Evolutionary conservation across 768 basidiomycete species (phyloP), one percentile per base, ranked within the genome.

Genomic region (Phylloporus rhodoxanthus): DNA sequence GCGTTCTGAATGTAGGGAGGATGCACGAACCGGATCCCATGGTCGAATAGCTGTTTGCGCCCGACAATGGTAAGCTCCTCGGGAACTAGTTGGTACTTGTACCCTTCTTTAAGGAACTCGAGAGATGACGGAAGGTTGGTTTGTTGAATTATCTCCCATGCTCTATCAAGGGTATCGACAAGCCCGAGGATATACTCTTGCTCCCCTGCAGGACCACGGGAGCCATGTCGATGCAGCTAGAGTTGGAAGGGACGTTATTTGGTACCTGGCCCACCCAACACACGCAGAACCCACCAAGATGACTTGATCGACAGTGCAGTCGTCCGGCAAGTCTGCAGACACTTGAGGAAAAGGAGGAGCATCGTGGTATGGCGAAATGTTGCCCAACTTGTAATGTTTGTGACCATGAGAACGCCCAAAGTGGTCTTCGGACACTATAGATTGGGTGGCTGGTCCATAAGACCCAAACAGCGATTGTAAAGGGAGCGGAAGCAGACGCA

Each of bases 221-320:
- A 68, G 20, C 74, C 74, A 49, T 75, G 74, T 15, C 73, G 58
- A 51, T 69, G 70, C 55, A 75, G 62, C 74, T 75, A 38, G 10
- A 2, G 20, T 34, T 13, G 17, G 26, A 23, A 17, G 10, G 14
- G 15, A 50, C 3, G 36, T 23, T 26, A 34, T 11, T 10, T 29
- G 28, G 28, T 33, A 15, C 4, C 21, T 8, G 0, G 8, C 7
- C 11, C 19, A 4, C 11, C 36, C 15, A 25, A 25, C 15, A 25
- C 4, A 2, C 6, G 4, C 5, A 14, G n/a, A 39, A 47, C 64
- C 47, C 52, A 74, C 73, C 56, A 72, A 53, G 57, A 71, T 61
- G 47, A 73, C 69, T 59, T 69, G 72, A 26, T 72, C 68, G n/a
- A 75, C 66, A 21, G 45, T 60, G 47, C 72, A 74, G 56, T 73